These are phyloP conservation scores for Solanum hybrid DNA, from an alignment of 305 asterid genomes.

Conservation along the genomic window DNA sequence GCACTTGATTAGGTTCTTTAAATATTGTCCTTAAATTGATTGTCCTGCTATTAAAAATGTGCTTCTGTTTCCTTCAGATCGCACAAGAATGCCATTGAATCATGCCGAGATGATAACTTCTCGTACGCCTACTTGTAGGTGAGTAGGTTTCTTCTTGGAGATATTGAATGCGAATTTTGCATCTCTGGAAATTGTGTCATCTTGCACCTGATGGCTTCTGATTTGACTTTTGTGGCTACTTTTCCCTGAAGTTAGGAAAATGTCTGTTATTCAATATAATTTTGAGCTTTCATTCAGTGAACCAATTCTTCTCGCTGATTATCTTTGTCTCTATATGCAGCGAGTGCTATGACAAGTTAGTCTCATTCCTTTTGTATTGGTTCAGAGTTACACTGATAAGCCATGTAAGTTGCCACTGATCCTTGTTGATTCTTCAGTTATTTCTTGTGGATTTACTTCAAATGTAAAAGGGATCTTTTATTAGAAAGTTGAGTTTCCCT, in stretches of 20 bases:
- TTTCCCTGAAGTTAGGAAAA: neutral
- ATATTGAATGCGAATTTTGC: neutral
- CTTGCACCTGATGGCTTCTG: neutral
- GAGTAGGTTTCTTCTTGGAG: slow-evolving; percentile 15
- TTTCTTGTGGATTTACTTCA: slow-evolving; percentile 48
- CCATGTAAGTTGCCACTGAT: slow-evolving; percentile 41
- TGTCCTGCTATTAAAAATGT: neutral
- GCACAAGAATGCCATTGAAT: slow-evolving; percentile 65
- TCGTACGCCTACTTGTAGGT: slow-evolving; percentile 62
- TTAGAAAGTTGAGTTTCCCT: neutral
- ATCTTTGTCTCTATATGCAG: slow-evolving; percentile 32
- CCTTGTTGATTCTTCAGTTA: neutral
- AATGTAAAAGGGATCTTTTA: slow-evolving; percentile 30
- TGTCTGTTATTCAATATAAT: neutral
- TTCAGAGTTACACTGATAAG: slow-evolving; percentile 66
- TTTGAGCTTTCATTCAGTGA: neutral
- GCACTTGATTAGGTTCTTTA: neutral
- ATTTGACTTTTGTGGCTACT: neutral
- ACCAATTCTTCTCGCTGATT: slow-evolving; percentile 3
- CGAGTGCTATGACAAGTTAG: slow-evolving; percentile 68
- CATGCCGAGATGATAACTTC: slow-evolving; percentile 67
- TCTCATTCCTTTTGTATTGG: slow-evolving; percentile 88
- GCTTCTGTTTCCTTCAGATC: slow-evolving; percentile 40
- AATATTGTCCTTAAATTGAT: neutral
- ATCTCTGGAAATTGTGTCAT: neutral